Evolutionary conservation across 2,329 filamentous ascomycete genomes (phyloP), one percentile per base, ranked within the genome.

Genomic region (Epichloe glyceriae): DNA sequence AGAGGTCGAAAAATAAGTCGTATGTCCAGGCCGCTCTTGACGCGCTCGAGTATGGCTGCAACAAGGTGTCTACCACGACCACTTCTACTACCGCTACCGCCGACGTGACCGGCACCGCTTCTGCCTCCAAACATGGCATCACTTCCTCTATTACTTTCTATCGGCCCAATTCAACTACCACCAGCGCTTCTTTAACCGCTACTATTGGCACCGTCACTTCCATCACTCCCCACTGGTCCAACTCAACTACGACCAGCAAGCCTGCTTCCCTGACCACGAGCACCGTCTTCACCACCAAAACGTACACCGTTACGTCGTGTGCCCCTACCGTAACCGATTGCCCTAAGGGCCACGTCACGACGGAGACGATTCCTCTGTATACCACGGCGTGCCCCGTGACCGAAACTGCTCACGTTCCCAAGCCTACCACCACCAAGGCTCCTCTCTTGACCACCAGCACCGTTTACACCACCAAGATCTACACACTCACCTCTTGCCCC

Each of bases 221-320:
- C 20, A 47, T 5, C 46, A 47, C 33, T 39, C 17, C 46, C 46
- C 34, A 40, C 46, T 53, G 51, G 55, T 52, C 50, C 41, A 53
- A 56, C 53, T 55, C 54, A 34, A 53, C 53, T n/a, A 33, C 4
- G 2, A 42, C 51, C 33, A 35, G n/a, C 19, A 14, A 30, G 42
- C 22, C 42, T 33, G 47, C 26, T 17, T 46, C 14, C 14, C 15
- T 40, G 39, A 49, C 46, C 38, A 50, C 47, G 17, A 61, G 60
- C 57, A 72, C 75, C 59, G 66, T 79, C 63, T 78, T 74, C 70
- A 66, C 70, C 58, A 79, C 75, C 59, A 70, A 71, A 60, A 68
- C 72, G 55, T 67, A 73, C 55, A 79, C 75, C 61, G 67, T 79
- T 66, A 79, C 74, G 58, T 73, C 72, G 37, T 80, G 77, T 63